These are phyloP conservation scores for Chloropicon primus DNA, from an alignment of 139 green algal species.

Conservation along the genomic window DNA sequence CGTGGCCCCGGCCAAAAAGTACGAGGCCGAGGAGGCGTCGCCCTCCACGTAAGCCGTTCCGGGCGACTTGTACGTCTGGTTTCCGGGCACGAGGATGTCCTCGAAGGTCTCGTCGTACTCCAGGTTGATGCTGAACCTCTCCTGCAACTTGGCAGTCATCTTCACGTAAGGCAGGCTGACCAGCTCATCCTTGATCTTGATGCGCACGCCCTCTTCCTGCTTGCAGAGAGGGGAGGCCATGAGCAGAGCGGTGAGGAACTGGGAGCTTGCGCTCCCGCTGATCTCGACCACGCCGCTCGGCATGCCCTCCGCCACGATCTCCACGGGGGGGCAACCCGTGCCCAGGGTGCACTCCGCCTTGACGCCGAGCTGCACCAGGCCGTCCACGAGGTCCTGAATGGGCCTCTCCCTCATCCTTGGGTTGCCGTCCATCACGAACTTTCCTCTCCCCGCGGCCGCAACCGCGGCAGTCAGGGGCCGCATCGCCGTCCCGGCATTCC, in stretches of 20 bases:
- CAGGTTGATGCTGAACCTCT: constrained; percentile 37
- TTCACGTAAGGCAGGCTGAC: constrained; percentile 92
- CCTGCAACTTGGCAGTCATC: constrained; percentile 97
- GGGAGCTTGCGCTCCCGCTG: not conserved
- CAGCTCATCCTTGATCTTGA: constrained; percentile 85
- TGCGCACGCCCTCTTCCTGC: constrained; percentile 43
- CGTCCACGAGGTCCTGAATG: constrained; percentile 77
- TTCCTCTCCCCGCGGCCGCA: constrained; percentile 73
- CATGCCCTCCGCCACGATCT: constrained; percentile 64
- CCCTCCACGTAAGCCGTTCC: constrained; percentile 89
- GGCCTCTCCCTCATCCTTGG: constrained; percentile 87
- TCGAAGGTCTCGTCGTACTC: constrained; percentile 9
- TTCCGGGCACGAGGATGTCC: constrained; percentile 26
- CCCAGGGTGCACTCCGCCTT: constrained; percentile 78
- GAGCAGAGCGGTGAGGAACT: constrained; percentile 78
- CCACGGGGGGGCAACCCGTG: constrained; percentile 90
- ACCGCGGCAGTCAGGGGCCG: constrained; percentile 90
- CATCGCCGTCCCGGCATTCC: constrained; percentile 98
- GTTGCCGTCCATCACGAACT: constrained; percentile 79
- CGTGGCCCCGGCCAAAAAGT: constrained; percentile 91
- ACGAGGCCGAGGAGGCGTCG: constrained; percentile 83
- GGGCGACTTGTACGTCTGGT: constrained; percentile 74
- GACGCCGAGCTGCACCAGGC: constrained; percentile 83
- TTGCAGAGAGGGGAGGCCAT: constrained; percentile 87
- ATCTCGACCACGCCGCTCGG: constrained; percentile 55